A percentile compares a stretch with the other conserved stretches of the same genome.
Evolutionary conservation across 345 rosid genomes (phyloP).

Genomic region (Gossypium arboreum): DNA sequence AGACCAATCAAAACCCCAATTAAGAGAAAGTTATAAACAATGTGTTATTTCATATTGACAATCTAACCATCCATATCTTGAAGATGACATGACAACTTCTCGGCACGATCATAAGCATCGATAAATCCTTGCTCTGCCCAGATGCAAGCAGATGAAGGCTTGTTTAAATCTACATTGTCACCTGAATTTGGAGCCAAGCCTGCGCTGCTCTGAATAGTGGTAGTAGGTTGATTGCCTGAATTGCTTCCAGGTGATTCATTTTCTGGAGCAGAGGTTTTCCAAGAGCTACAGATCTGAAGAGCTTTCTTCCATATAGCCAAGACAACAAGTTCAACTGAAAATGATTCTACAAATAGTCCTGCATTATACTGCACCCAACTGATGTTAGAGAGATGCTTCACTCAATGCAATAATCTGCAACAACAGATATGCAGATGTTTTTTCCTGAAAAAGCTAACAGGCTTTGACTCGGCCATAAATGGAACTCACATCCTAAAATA

Average conservation of each 20-base stretch:
- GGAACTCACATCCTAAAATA: neutral
- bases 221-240: constrained; percentile 24
- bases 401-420: constrained; percentile 5
- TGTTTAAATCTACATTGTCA: constrained; percentile 33
- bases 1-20: constrained; percentile 15
- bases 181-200: constrained; percentile 15
- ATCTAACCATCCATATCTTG: constrained; percentile 51
- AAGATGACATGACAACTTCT: constrained; percentile 49
- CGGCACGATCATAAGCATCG: constrained; percentile 50
- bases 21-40: neutral
- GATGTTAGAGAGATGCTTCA: constrained; percentile 7
- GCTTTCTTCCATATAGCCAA: constrained; percentile 73
- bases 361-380: constrained; percentile 47
- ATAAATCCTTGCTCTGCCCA: constrained; percentile 66
- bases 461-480: neutral
- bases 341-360: constrained; percentile 54
- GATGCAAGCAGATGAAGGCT: constrained; percentile 35
- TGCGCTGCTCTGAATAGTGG: constrained; percentile 3
- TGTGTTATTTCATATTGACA: constrained; percentile 7
- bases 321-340: constrained; percentile 62
- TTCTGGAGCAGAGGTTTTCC: constrained; percentile 36
- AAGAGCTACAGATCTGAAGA: constrained; percentile 48
- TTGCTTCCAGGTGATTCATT: constrained; percentile 29
- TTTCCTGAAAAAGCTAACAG: neutral
- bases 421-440: neutral